Conservation (phyloP, 2,329 filamentous ascomycete genomes). For the Xylaria sp. region DNA sequence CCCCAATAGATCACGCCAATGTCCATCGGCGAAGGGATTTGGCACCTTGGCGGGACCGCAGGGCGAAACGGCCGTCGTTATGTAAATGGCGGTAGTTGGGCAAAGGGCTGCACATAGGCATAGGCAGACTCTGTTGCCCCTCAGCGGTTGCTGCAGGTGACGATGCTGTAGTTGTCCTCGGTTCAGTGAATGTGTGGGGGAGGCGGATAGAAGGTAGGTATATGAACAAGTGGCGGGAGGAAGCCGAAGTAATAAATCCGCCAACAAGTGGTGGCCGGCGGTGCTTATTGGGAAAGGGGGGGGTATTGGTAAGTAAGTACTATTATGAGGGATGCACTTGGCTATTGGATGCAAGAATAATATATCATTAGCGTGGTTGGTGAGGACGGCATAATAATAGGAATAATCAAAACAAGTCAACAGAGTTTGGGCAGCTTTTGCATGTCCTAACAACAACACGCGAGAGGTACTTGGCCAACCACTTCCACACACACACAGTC, state of each 20-base stretch:
- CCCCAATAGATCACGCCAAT: neutral
- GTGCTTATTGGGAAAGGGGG: constrained; percentile 13
- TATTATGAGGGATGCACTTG: constrained; percentile 1
- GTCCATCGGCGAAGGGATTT: constrained; percentile 2
- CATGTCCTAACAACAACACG: neutral
- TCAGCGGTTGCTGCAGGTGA: neutral
- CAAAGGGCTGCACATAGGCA: neutral
- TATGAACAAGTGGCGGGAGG: constrained; percentile 3
- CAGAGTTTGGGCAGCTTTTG: neutral
- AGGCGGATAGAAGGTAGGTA: constrained; percentile 6
- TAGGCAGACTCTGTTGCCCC: neutral
- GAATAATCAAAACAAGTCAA: neutral
- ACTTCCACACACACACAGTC: neutral
- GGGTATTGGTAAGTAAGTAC: constrained; percentile 12
- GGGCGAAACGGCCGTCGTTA: neutral
- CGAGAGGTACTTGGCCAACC: neutral
- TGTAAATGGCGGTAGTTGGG: neutral
- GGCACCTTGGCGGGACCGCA: neutral
- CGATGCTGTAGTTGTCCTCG: neutral
- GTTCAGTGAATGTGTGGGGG: neutral
- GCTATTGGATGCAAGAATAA: constrained; percentile 13
- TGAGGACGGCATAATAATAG: constrained; percentile 9
- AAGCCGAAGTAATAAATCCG: neutral
- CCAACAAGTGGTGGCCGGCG: neutral
- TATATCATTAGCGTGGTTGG: constrained; percentile 8